Evolutionary conservation across 352 stramenopile genomes (phyloP).

Genomic region (Phytophthora fragariae): DNA sequence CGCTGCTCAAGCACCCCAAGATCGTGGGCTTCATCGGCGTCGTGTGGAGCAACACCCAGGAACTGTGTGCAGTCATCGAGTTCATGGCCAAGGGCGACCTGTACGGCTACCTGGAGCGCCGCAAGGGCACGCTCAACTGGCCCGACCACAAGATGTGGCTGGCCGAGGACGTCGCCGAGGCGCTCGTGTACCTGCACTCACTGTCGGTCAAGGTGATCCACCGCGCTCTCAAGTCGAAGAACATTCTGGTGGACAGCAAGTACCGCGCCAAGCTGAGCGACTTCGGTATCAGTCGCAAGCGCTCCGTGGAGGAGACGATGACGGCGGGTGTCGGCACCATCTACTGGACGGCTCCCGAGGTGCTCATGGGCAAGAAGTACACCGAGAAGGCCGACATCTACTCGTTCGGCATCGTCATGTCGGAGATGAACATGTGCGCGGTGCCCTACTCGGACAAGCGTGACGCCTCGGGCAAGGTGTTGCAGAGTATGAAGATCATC

Average conservation of each 20-base stretch:
- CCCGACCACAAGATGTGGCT: slow-evolving; percentile 45
- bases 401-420: slow-evolving; percentile 87
- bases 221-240: slow-evolving; percentile 48
- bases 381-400: slow-evolving; percentile 85
- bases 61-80: slow-evolving; percentile 60
- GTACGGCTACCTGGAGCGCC: slow-evolving; percentile 42
- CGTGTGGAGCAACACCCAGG: slow-evolving; percentile 56
- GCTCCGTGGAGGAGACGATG: slow-evolving; percentile 80
- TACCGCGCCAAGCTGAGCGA: slow-evolving; percentile 73
- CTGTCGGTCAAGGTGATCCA: slow-evolving; percentile 81
- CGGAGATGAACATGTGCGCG: slow-evolving; percentile 80
- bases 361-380: slow-evolving; percentile 84
- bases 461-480: too few species aligned
- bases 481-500: too few species aligned
- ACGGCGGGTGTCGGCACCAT: slow-evolving; percentile 84
- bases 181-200: slow-evolving; percentile 85
- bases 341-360: slow-evolving; percentile 83
- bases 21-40: too few species aligned
- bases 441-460: slow-evolving; percentile 87
- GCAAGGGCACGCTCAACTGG: slow-evolving; percentile 40
- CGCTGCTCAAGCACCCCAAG: too few species aligned
- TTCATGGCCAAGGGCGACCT: slow-evolving; percentile 65
- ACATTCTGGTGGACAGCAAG: slow-evolving; percentile 69
- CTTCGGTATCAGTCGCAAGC: slow-evolving; percentile 80
- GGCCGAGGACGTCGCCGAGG: slow-evolving; percentile 72